Conservation (phyloP, 2,329 filamentous ascomycete genomes). For the Xylariaceae sp. region DNA sequence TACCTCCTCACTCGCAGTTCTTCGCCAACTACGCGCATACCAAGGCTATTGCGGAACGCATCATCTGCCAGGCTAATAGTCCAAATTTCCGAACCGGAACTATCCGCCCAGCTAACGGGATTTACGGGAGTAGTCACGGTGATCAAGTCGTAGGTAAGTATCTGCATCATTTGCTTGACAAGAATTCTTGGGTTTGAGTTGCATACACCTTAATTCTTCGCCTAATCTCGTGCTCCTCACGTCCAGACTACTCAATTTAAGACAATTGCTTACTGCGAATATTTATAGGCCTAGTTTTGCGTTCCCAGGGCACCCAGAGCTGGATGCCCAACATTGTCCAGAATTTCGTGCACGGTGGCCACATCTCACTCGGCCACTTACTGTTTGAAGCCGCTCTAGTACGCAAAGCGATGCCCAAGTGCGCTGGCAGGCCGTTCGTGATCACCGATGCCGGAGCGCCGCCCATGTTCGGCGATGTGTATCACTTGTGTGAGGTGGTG, state of each 20-base stretch:
- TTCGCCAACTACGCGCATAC: constrained; percentile 54
- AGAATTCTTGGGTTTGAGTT: too few relatives aligned
- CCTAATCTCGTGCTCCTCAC: neutral
- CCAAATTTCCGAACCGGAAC: constrained; percentile 56
- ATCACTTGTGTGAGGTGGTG: constrained; percentile 41
- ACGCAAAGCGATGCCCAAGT: constrained; percentile 42
- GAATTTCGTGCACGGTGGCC: constrained; percentile 56
- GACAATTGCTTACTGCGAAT: constrained; percentile 3
- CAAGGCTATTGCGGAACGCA: constrained; percentile 52
- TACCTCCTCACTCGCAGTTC: constrained; percentile 48
- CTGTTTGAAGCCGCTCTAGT: constrained; percentile 58
- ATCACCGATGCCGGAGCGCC: constrained; percentile 58
- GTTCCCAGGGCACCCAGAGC: constrained; percentile 45
- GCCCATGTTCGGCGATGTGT: constrained; percentile 48
- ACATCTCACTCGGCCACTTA: constrained; percentile 60
- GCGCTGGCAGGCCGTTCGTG: constrained; percentile 54
- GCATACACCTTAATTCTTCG: too few relatives aligned
- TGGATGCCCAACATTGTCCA: constrained; percentile 55
- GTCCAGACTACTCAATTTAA: neutral
- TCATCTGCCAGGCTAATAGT: constrained; percentile 45
- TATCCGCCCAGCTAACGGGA: constrained; percentile 56
- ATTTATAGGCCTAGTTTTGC: constrained; percentile 37
- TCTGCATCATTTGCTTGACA: too few relatives aligned
- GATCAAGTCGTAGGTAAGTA: constrained; percentile 48
- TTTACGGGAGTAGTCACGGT: constrained; percentile 43